Conservation (phyloP, 495 filamentous ascomycete genomes). For the Talaromyces wortmannii region DNA sequence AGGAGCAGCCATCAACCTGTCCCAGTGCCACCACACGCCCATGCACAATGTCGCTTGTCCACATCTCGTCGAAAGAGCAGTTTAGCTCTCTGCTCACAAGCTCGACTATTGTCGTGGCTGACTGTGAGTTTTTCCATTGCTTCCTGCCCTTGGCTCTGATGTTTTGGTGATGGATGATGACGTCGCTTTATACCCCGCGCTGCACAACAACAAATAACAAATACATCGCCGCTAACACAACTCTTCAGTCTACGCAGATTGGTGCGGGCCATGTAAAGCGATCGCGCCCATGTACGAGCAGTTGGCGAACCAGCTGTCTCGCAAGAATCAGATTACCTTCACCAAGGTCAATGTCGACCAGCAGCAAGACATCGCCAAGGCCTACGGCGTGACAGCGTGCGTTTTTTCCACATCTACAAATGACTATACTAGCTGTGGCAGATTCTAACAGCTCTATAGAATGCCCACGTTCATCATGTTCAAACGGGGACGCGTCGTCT, state of each 20-base stretch:
- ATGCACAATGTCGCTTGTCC: slow-evolving; percentile 52
- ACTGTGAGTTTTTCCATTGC: slow-evolving; percentile 57
- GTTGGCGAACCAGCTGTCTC: slow-evolving; percentile 64
- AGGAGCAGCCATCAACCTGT: too few relatives aligned
- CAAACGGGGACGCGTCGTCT: slow-evolving; percentile 58
- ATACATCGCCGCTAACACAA: neutral
- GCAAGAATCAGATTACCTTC: slow-evolving; percentile 69
- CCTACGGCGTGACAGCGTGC: slow-evolving; percentile 67
- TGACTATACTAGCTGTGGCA: neutral
- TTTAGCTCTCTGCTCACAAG: slow-evolving; percentile 60
- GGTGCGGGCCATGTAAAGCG: slow-evolving; percentile 78
- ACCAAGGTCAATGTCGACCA: slow-evolving; percentile 79
- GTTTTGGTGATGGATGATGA: neutral
- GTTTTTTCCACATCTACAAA: slow-evolving; percentile 13
- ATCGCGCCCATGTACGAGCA: slow-evolving; percentile 82
- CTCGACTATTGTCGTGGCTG: slow-evolving; percentile 69
- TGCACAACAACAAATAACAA: neutral
- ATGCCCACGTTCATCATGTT: slow-evolving; percentile 91
- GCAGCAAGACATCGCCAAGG: slow-evolving; percentile 64
- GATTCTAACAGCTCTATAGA: slow-evolving; percentile 11
- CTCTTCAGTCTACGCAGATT: slow-evolving; percentile 72
- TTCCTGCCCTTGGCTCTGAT: slow-evolving; percentile 1
- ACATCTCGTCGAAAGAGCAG: slow-evolving; percentile 65
- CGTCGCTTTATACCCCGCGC: slow-evolving; percentile 13
- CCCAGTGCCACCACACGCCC: neutral